A percentile compares a stretch with the other conserved stretches of the same genome.
Conservation (phyloP, 352 stramenopile species). For the Globisporangium spinosum region DNA sequence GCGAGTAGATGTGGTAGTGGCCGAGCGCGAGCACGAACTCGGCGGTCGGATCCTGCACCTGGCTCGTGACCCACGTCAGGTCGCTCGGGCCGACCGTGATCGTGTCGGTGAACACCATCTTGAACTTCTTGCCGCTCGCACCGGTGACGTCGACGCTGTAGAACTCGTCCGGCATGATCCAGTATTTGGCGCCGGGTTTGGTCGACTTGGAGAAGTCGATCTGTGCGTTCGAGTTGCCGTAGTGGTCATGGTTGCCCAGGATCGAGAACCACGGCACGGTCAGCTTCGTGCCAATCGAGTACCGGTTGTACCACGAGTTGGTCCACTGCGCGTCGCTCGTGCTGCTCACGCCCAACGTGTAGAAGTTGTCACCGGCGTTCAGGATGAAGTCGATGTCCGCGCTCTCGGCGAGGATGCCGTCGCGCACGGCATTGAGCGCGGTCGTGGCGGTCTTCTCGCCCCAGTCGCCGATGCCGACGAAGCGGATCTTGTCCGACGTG, state of each 20-base stretch:
- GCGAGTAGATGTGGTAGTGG: conserved; percentile 37
- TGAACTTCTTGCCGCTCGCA: conserved; percentile 26
- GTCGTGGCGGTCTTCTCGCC: conserved; percentile 28
- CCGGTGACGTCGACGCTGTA: conserved; percentile 28
- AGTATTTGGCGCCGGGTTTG: conserved; percentile 28
- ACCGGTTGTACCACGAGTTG: conserved; percentile 39
- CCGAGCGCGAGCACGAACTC: conserved; percentile 22
- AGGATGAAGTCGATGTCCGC: conserved; percentile 33
- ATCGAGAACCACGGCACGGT: conserved; percentile 42
- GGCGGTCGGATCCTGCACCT: conserved; percentile 22
- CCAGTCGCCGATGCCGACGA: conserved; percentile 38
- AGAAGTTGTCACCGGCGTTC: conserved; percentile 43
- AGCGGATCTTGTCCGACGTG: conserved; percentile 25
- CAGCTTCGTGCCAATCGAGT: conserved; percentile 27
- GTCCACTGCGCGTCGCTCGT: conserved; percentile 29
- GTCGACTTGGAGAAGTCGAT: conserved; percentile 27
- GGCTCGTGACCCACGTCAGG: conserved; percentile 25
- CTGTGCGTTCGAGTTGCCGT: conserved; percentile 33
- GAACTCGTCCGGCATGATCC: conserved; percentile 38
- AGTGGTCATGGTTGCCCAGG: conserved; percentile 41
- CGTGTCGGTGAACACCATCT: conserved; percentile 34
- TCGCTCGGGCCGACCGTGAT: conserved; percentile 24
- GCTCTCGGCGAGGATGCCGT: conserved; percentile 27
- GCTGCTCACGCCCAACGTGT: conserved; percentile 29
- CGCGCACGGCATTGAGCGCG: conserved; percentile 28